Base-by-base conservation (phyloP, 495 filamentous ascomycete species). In the Hypoxylon intermedium region DNA sequence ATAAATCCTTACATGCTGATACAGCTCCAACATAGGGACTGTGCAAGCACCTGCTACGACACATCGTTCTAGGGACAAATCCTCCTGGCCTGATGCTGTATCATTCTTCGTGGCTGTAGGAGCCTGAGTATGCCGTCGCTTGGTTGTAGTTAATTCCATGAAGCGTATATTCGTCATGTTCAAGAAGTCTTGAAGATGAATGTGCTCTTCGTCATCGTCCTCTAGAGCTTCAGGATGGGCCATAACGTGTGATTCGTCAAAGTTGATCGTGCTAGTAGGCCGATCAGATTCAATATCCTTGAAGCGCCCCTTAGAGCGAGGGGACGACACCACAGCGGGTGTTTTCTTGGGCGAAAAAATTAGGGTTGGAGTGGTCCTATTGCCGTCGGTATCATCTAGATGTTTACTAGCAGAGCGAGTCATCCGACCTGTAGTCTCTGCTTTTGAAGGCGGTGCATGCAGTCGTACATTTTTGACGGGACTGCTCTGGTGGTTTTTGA, bases 91-190 rank as follows among this genome's bases (percentile, higher is more conserved):
- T 13, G 60, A 53, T 36, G 69, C 62, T 57, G 68, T 79, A 34
- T 60, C 41, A n/a, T 77, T 76, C 50, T 68, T 72, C 45, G 74
- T 68, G 18, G 69, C 61, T 24, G 72, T 74, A 13, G 88, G 87
- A 1, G 83, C 91, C 26, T 87, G 84, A 0, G 94, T 98, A 67
- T 93, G 89, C 38, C 94, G 81, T 58, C 94, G 80, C 72, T 97
- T 98, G 0, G 93, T 97, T 1, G 84, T 84, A 1, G 90, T 97
- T 21, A 97, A 80, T 67, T 98, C 95, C 88, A 98, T 96, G 75
- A 98, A 98, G 33, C 92, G 89, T 63, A 98, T 96, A 54, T 87
- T 91, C 4, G 94, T 97, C 84, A 97, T 85, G 64, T 97, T 90
- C 40, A 98, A 75, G 74, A 98, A 98, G 31, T 96, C 88, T 65